phyloP scores from a whole-genome alignment of 169 alveolate genomes.

The Plasmodium fragile region DNA sequence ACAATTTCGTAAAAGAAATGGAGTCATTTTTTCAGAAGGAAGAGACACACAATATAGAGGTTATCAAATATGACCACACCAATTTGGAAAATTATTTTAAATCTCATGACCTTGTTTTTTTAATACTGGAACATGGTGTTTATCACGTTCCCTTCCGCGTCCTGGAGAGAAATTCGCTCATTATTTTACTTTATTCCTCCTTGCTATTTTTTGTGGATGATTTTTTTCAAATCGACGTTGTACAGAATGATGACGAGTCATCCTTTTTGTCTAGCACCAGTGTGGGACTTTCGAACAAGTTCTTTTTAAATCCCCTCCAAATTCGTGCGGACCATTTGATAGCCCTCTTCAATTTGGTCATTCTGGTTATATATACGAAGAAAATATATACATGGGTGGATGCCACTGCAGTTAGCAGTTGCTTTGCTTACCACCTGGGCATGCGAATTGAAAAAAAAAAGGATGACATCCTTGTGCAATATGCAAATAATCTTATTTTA shows the following conservation, averaged over 20 bases:
- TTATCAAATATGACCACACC: constrained; percentile 26
- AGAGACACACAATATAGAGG: constrained; percentile 3
- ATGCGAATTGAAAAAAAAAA: not conserved
- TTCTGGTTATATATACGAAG: not conserved
- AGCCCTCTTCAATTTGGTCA: constrained; percentile 15
- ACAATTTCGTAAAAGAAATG: constrained; percentile 12
- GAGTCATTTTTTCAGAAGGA: constrained; percentile 29
- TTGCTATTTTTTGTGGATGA: constrained; percentile 40
- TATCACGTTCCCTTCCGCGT: constrained; percentile 55
- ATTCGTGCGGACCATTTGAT: not conserved
- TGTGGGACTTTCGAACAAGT: constrained; percentile 19
- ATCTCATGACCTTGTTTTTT: constrained; percentile 45
- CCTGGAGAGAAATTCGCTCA: constrained; percentile 14
- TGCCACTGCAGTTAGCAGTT: not conserved
- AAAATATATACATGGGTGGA: not conserved
- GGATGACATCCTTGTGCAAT: not conserved
- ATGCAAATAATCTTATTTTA: not conserved
- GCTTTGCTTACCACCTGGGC: not conserved
- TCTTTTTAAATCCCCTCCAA: constrained; percentile 7
- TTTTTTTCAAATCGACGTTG: not conserved
- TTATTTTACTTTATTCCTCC: constrained; percentile 45
- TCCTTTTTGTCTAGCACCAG: not conserved
- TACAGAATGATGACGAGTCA: not conserved
- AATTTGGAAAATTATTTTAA: constrained; percentile 27
- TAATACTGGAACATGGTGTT: constrained; percentile 7